Conservation (phyloP, 441 rosid species). For the Adansonia madagascariensis region DNA sequence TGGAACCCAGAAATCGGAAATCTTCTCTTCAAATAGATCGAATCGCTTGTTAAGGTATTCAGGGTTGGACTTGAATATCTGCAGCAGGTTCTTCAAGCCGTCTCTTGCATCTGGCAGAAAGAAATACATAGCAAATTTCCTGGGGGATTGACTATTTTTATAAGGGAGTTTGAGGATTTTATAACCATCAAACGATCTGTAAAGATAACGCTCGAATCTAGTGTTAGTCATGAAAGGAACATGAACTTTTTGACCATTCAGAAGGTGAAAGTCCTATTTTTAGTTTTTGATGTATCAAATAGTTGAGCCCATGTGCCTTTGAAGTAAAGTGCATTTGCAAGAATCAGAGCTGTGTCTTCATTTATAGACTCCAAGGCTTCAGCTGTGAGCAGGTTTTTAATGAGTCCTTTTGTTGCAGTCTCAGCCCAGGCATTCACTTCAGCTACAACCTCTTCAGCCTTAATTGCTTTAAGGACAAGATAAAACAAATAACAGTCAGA, state of each 20-base stretch:
- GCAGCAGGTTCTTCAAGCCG: not conserved
- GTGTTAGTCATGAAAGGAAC: slow-evolving; percentile 73
- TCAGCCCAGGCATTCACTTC: slow-evolving; percentile 45
- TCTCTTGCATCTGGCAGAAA: slow-evolving; percentile 60
- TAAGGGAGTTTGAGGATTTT: slow-evolving; percentile 57
- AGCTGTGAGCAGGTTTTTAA: slow-evolving; percentile 66
- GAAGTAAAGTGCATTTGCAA: slow-evolving; percentile 81
- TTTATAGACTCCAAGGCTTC: slow-evolving; percentile 48
- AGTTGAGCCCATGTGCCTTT: slow-evolving; percentile 76
- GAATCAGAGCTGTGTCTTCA: slow-evolving; percentile 51
- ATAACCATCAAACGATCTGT: not conserved
- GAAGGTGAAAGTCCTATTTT: slow-evolving; percentile 65
- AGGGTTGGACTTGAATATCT: not conserved
- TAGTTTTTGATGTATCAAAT: slow-evolving; percentile 58
- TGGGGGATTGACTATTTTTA: not conserved
- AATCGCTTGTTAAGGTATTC: not conserved
- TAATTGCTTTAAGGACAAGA: not conserved
- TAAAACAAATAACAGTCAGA: not conserved
- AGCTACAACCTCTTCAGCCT: slow-evolving; percentile 5
- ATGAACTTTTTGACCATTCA: slow-evolving; percentile 46
- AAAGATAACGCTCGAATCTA: slow-evolving; percentile 21
- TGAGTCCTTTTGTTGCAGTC: slow-evolving; percentile 66
- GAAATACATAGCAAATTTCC: slow-evolving; percentile 64
- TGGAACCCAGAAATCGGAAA: slow-evolving; percentile 52
- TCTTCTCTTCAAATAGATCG: not conserved